A percentile compares a stretch with the other conserved stretches of the same genome.
Conservation (phyloP, 2,329 filamentous ascomycete genomes). For the Graphium sp. region DNA sequence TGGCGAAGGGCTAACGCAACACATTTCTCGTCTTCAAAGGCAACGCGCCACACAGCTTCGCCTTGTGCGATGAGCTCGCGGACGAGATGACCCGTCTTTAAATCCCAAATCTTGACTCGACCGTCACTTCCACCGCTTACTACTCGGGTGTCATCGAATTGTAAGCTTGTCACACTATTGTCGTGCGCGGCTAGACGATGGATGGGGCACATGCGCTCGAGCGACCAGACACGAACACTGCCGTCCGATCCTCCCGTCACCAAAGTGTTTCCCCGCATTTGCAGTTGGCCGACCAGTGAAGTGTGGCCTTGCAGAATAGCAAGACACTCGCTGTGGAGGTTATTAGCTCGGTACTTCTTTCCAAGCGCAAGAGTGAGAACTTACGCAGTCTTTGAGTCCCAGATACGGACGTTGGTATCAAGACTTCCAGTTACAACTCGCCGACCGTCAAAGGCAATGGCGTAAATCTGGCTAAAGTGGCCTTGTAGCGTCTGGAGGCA, state of each 20-base stretch:
- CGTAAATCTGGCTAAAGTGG: conserved; percentile 98
- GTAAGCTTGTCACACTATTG: conserved; percentile 93
- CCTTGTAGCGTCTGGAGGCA: conserved; percentile 81
- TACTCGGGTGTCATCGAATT: conserved; percentile 91
- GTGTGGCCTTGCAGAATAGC: conserved; percentile 94
- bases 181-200: conserved; percentile 92
- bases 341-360: conserved; percentile 13
- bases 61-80: conserved; percentile 82
- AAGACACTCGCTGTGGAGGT: conserved; percentile 46
- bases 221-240: conserved; percentile 88
- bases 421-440: conserved; percentile 89
- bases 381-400: conserved; percentile 80
- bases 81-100: conserved; percentile 79
- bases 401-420: conserved; percentile 92
- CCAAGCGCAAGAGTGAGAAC: conserved; percentile 12
- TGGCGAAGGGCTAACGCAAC: conserved; percentile 83
- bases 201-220: conserved; percentile 79
- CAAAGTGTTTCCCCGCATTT: conserved; percentile 86
- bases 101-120: conserved; percentile 96
- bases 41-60: conserved; percentile 93
- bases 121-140: conserved; percentile 94
- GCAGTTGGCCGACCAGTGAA: conserved; percentile 86
- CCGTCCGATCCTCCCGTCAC: conserved; percentile 95
- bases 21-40: conserved; percentile 96
- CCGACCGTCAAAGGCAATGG: conserved; percentile 89